Conservation (phyloP, 2,329 filamentous ascomycete species). For the Gaeumannomyces sp. region DNA sequence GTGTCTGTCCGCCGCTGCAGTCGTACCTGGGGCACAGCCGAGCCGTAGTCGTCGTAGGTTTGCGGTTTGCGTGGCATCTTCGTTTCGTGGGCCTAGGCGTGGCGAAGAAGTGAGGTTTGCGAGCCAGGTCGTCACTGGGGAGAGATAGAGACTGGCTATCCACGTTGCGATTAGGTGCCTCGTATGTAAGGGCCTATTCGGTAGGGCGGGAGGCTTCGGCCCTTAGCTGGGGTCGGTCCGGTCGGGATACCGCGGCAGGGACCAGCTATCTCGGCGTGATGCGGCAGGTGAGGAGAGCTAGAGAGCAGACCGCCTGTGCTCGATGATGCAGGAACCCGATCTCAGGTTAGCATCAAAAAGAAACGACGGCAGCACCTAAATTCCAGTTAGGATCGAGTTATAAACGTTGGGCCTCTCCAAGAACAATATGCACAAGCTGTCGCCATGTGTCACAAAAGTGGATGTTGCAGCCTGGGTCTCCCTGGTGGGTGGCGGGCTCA, state of each 20-base stretch:
- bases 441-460: background rate
- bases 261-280: background rate
- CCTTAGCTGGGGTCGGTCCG: too few relatives aligned
- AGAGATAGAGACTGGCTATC: background rate
- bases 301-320: background rate
- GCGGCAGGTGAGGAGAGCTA: background rate
- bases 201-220: too few relatives aligned
- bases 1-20: background rate
- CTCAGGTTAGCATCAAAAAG: too few relatives aligned
- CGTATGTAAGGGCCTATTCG: too few relatives aligned
- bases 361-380: too few relatives aligned
- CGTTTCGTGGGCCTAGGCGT: background rate
- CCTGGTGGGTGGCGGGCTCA: background rate
- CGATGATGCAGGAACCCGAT: too few relatives aligned
- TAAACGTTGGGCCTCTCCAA: too few relatives aligned
- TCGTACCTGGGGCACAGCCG: conserved; percentile 21
- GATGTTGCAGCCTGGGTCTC: background rate
- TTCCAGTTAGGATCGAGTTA: too few relatives aligned
- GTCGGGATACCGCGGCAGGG: background rate
- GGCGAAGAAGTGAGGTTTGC: background rate
- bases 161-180: background rate
- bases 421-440: background rate
- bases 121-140: background rate
- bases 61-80: conserved; percentile 20
- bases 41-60: conserved; percentile 22